These are phyloP conservation scores for Dioszegia crocea DNA, from an alignment of 768 basidiomycete species.

Conservation along the genomic window DNA sequence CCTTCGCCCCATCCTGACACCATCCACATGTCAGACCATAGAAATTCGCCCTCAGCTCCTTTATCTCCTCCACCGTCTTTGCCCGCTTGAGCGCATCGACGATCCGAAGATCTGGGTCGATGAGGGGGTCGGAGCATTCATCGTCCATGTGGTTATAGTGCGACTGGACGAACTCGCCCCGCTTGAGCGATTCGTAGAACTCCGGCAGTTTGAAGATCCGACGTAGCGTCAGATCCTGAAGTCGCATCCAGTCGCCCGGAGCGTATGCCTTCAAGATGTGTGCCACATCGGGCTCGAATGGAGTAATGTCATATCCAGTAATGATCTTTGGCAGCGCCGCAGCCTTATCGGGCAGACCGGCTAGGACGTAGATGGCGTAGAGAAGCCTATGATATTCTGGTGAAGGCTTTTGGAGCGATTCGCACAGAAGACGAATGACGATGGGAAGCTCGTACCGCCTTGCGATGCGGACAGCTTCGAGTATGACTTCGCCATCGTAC, in stretches of 20 bases:
- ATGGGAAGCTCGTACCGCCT: no score
- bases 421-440: no score
- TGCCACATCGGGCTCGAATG: not conserved
- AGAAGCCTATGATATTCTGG: no score
- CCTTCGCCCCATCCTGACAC: not conserved
- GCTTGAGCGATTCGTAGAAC: not conserved
- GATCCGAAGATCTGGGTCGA: not conserved
- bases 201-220: not conserved
- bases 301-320: not conserved
- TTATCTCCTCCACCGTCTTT: not conserved
- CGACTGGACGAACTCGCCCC: not conserved
- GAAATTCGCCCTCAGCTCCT: not conserved
- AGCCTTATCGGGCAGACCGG: not conserved
- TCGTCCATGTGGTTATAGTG: not conserved
- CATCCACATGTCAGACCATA: not conserved
- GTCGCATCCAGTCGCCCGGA: not conserved
- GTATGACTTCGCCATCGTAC: no score
- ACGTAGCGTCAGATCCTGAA: not conserved
- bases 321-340: not conserved
- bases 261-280: not conserved
- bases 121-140: not conserved
- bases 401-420: no score
- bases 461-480: no score
- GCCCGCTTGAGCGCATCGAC: not conserved
- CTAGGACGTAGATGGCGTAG: no score